These are phyloP conservation scores for Aphanomyces invadans DNA, from an alignment of 352 stramenopile genomes.

Conservation along the genomic window DNA sequence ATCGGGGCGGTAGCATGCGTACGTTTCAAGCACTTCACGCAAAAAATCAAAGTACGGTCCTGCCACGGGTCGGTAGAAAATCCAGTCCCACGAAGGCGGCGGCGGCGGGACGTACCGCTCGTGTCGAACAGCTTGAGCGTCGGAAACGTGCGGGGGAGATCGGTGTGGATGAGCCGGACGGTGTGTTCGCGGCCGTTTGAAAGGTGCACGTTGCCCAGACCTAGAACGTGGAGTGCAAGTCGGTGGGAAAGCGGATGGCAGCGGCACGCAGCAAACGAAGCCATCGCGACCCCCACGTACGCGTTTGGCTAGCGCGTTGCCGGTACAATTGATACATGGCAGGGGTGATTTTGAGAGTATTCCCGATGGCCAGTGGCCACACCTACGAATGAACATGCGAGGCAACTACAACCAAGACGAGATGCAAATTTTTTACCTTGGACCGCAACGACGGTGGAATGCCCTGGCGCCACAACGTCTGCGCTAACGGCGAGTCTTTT, in stretches of 20 bases:
- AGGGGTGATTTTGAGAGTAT: constrained; percentile 77
- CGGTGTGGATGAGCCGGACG: constrained; percentile 74
- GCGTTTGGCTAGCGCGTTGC: constrained; percentile 32
- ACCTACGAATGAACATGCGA: constrained; percentile 31
- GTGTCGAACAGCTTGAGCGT: constrained; percentile 71
- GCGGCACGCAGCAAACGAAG: too few relatives aligned
- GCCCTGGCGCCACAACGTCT: constrained; percentile 71
- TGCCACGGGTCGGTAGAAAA: too few relatives aligned
- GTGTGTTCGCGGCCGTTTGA: constrained; percentile 64
- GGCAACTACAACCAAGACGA: too few relatives aligned
- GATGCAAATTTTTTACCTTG: too few relatives aligned
- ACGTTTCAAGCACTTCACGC: constrained; percentile 77
- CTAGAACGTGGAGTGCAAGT: too few relatives aligned
- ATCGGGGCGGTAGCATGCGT: constrained; percentile 79
- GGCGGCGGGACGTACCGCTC: constrained; percentile 31
- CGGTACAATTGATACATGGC: constrained; percentile 84
- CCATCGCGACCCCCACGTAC: constrained; percentile 15
- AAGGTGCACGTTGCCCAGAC: constrained; percentile 4
- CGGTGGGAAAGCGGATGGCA: too few relatives aligned
- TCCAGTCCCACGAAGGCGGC: too few relatives aligned
- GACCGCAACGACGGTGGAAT: constrained; percentile 77
- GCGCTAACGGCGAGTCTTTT: constrained; percentile 60
- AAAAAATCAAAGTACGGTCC: constrained; percentile 64
- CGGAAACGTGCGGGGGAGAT: constrained; percentile 79
- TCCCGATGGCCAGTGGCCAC: constrained; percentile 80